Percentiles rank a stretch among this genome's conserved stretches.
Evolutionary conservation across 139 green algal genomes (phyloP).

Genomic region (Parachlorella kessleri): DNA sequence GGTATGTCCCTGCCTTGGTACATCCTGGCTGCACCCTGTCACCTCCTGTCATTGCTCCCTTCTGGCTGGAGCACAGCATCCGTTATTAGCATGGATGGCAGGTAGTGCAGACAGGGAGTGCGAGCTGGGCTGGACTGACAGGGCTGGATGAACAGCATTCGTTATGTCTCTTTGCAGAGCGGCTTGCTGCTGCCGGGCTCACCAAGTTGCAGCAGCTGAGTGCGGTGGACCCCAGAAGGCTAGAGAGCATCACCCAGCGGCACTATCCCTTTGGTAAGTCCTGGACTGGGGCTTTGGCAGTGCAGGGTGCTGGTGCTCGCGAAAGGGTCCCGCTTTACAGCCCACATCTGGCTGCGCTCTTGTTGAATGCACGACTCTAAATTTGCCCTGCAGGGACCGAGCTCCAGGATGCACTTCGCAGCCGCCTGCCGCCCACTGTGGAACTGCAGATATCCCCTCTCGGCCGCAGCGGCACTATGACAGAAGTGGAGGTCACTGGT

Average conservation of each 20-base stretch:
- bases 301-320: too few relatives aligned
- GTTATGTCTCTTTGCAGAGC: slow-evolving; percentile 33
- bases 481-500: slow-evolving; percentile 22
- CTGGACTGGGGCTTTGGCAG: background rate
- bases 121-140: too few relatives aligned
- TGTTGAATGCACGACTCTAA: too few relatives aligned
- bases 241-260: slow-evolving; percentile 63
- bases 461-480: background rate
- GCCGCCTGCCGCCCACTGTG: slow-evolving; percentile 45
- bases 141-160: too few relatives aligned
- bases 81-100: too few relatives aligned
- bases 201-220: slow-evolving; percentile 46
- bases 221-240: slow-evolving; percentile 50
- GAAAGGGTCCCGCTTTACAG: too few relatives aligned
- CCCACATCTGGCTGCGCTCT: too few relatives aligned
- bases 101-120: too few relatives aligned
- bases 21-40: too few relatives aligned
- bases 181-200: slow-evolving; percentile 58
- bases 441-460: slow-evolving; percentile 5
- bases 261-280: slow-evolving; percentile 67
- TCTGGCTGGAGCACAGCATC: too few relatives aligned
- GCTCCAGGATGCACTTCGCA: slow-evolving; percentile 44
- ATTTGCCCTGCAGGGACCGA: slow-evolving; percentile 43
- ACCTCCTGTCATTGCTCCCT: too few relatives aligned
- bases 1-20: too few relatives aligned